Conservation (phyloP, 1,139 yeast species). For the Nakaseomyces bracarensis region DNA sequence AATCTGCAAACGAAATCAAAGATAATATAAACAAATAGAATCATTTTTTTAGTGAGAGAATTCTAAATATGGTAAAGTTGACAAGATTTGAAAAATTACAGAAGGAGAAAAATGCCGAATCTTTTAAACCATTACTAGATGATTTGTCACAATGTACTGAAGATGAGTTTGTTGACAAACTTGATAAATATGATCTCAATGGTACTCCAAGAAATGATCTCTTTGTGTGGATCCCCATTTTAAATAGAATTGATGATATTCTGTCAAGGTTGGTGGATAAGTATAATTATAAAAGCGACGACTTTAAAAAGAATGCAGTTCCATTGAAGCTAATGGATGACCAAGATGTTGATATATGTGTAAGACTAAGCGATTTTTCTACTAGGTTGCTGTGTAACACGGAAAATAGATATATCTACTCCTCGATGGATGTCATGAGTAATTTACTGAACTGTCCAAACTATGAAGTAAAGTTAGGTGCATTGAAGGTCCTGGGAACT, state of each 20-base stretch:
- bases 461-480: conserved; percentile 50
- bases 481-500: conserved; percentile 55
- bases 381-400: conserved; percentile 61
- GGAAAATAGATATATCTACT: conserved; percentile 57
- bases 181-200: conserved; percentile 26
- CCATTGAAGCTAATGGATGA: conserved; percentile 40
- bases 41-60: too few relatives aligned
- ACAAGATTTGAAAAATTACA: conserved; percentile 28
- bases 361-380: conserved; percentile 54
- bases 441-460: conserved; percentile 54
- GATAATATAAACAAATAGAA: too few relatives aligned
- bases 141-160: conserved; percentile 21
- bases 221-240: conserved; percentile 66
- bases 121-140: conserved; percentile 30
- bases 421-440: conserved; percentile 56
- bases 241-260: conserved; percentile 67
- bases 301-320: conserved; percentile 36
- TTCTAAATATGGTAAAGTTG: conserved; percentile 23
- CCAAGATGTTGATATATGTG: conserved; percentile 42
- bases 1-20: too few relatives aligned
- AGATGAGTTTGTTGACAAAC: conserved; percentile 20
- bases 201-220: conserved; percentile 71
- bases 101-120: conserved; percentile 26
- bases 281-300: conserved; percentile 37
- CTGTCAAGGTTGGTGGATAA: conserved; percentile 46